Conservation (phyloP, 2,329 filamentous ascomycete genomes). For the Diplodia seriata region DNA sequence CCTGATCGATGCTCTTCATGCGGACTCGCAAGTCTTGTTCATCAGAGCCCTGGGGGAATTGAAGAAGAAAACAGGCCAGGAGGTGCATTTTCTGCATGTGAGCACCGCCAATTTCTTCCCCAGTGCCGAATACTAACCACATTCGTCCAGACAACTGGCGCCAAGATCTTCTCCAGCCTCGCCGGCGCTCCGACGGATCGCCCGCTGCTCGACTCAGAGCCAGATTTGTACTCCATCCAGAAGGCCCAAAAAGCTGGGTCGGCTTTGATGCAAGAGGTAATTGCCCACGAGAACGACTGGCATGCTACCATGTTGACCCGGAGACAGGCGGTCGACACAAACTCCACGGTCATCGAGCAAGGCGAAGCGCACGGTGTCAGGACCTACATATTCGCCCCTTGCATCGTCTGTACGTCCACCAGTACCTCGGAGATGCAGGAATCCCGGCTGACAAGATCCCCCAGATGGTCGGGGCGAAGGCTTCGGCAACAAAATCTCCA, state of each 20-base stretch:
- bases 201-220: conserved; percentile 54
- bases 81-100: conserved; percentile 58
- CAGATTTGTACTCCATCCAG: conserved; percentile 53
- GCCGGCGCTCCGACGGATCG: conserved; percentile 53
- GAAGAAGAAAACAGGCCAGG: conserved; percentile 48
- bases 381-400: conserved; percentile 62
- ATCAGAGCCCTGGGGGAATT: conserved; percentile 57
- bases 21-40: conserved; percentile 48
- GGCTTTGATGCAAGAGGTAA: conserved; percentile 39
- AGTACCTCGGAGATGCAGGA: not conserved
- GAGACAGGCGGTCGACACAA: conserved; percentile 51
- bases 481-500: conserved; percentile 60
- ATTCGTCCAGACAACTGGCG: conserved; percentile 52
- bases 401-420: conserved; percentile 55
- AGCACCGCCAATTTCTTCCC: not conserved
- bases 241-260: conserved; percentile 44
- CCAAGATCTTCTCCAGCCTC: conserved; percentile 61
- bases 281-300: not conserved
- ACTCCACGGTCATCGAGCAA: conserved; percentile 54
- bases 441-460: not conserved
- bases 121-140: not conserved
- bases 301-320: not conserved
- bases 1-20: conserved; percentile 53
- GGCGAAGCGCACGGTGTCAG: conserved; percentile 53
- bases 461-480: conserved; percentile 54